Percentiles rank a stretch among this genome's conserved stretches.
phyloP scores from a whole-genome alignment of 73 alveolate species.

The Stentor coeruleus region DNA sequence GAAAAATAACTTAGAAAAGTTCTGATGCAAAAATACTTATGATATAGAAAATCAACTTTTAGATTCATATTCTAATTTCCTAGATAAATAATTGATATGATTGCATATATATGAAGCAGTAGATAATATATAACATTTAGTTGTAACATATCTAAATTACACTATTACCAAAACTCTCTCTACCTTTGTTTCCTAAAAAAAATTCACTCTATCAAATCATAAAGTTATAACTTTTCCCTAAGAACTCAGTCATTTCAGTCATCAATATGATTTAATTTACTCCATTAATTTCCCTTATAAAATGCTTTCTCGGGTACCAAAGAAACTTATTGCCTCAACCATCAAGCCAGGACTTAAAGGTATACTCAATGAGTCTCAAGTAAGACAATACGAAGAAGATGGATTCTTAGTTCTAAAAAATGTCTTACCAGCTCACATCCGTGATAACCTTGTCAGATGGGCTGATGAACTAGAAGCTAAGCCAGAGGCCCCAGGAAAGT shows the following conservation, averaged over 20 bases:
- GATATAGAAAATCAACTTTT: too few species aligned
- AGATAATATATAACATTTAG: too few species aligned
- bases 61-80: too few species aligned
- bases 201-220: neutral
- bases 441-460: conserved; percentile 6
- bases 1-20: too few species aligned
- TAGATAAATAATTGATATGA: too few species aligned
- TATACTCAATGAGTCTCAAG: neutral
- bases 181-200: neutral
- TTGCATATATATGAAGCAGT: neutral
- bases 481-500: conserved; percentile 33
- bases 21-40: too few species aligned
- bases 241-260: too few species aligned
- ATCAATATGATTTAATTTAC: neutral
- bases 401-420: conserved; percentile 14
- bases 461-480: conserved; percentile 3
- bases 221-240: neutral
- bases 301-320: neutral
- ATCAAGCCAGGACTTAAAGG: neutral
- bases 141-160: too few species aligned
- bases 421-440: neutral
- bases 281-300: too few species aligned
- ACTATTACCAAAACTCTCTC: too few species aligned
- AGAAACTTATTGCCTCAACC: neutral
- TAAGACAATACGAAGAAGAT: neutral